phyloP scores from a whole-genome alignment of 2,329 filamentous ascomycete genomes.

The Alternaria rosae region DNA sequence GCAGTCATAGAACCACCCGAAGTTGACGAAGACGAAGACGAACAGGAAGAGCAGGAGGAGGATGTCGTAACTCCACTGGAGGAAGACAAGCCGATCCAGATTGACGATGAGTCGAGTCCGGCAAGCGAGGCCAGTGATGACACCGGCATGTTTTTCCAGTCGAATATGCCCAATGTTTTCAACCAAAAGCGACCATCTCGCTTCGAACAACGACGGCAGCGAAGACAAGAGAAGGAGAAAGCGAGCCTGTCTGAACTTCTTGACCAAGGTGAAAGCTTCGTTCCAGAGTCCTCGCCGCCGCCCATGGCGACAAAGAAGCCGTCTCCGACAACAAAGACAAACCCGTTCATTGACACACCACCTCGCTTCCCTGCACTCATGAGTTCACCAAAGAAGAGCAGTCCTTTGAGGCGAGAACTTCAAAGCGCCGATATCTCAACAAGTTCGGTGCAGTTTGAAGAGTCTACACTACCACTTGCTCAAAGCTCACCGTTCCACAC shows the following conservation, averaged over 20 bases:
- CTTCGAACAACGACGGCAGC: conserved; percentile 29
- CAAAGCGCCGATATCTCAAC: conserved; percentile 35
- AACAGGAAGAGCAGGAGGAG: conserved; percentile 22
- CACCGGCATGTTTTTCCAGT: conserved; percentile 49
- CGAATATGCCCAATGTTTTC: conserved; percentile 38
- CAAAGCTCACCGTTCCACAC: conserved; percentile 47
- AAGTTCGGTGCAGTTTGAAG: conserved; percentile 27
- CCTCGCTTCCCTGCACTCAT: conserved; percentile 36
- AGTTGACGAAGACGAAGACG: conserved; percentile 23
- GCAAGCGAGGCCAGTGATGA: conserved; percentile 44
- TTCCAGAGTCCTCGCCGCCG: conserved; percentile 42
- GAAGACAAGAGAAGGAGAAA: conserved; percentile 34
- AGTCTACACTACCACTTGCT: conserved; percentile 39
- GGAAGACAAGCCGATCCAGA: conserved; percentile 14
- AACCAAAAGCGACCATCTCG: conserved; percentile 28
- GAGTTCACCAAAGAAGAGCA: conserved; percentile 43
- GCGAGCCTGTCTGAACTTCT: conserved; percentile 42
- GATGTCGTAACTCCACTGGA: conserved; percentile 11
- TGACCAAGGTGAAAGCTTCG: conserved; percentile 41
- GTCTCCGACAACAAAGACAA: conserved; percentile 22
- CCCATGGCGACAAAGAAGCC: conserved; percentile 27
- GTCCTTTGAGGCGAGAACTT: conserved; percentile 44
- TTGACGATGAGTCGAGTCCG: conserved; percentile 20
- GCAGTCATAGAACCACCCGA: background rate
- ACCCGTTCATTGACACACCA: conserved; percentile 44